Evolutionary conservation across 768 basidiomycete species (phyloP).

Genomic region (Rhodotorula paludigena): DNA sequence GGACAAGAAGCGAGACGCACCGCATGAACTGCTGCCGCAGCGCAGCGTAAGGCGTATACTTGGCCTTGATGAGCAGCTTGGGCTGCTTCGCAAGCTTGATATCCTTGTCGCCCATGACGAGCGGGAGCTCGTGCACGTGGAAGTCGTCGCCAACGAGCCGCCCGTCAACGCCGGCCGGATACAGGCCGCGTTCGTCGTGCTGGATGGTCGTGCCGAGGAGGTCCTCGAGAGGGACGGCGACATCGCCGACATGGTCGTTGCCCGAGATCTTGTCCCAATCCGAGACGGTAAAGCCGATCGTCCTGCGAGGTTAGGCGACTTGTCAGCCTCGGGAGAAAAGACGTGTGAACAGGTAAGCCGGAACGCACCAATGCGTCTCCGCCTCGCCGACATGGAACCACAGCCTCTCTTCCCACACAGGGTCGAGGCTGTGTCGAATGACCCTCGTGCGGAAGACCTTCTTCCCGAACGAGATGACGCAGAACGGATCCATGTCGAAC

Average conservation of each 20-base stretch:
- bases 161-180: conserved; percentile 56
- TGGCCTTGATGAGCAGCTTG: conserved; percentile 69
- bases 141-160: conserved; percentile 56
- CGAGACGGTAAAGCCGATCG: conserved; percentile 67
- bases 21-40: conserved; percentile 43
- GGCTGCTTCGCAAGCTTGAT: conserved; percentile 51
- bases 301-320: background rate
- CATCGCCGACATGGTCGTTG: conserved; percentile 85
- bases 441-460: conserved; percentile 81
- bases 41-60: conserved; percentile 83
- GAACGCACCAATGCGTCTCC: conserved; percentile 68
- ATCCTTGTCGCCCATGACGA: background rate
- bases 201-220: conserved; percentile 65
- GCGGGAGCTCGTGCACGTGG: conserved; percentile 63
- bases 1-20: conserved; percentile 1
- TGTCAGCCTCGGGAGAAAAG: background rate
- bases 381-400: conserved; percentile 89
- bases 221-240: conserved; percentile 63
- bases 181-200: conserved; percentile 55
- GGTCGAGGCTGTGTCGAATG: conserved; percentile 76
- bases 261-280: conserved; percentile 90
- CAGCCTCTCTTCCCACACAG: conserved; percentile 89
- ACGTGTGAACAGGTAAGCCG: background rate
- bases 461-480: conserved; percentile 91
- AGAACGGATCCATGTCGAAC: conserved; percentile 92